Conservation (phyloP, 129 eudicot species). For the Helichrysum umbraculigerum region DNA sequence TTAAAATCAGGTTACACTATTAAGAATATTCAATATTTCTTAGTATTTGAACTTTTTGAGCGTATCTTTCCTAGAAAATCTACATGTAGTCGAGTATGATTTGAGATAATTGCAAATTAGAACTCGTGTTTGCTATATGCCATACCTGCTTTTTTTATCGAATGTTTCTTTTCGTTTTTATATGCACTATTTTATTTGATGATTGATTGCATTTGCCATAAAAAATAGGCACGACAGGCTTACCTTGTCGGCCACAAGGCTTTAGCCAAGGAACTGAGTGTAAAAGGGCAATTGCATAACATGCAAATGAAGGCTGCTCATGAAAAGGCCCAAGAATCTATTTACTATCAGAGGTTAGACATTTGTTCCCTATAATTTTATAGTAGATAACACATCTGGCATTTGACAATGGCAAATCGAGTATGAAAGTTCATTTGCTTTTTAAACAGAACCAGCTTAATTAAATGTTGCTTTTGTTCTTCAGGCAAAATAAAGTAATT, state of each 20-base stretch:
- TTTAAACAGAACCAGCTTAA: not conserved
- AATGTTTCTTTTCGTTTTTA: not conserved
- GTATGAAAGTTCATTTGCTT: not conserved
- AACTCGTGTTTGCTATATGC: not conserved
- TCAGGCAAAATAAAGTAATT: not conserved
- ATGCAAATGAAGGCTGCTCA: constrained; percentile 91
- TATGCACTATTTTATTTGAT: not conserved
- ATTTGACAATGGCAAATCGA: not conserved
- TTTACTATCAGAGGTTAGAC: constrained; percentile 70
- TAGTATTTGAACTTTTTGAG: not conserved
- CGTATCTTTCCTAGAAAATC: not conserved
- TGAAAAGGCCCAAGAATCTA: constrained; percentile 83
- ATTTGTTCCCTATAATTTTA: not conserved
- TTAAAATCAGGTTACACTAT: not conserved
- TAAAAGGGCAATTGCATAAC: constrained; percentile 82
- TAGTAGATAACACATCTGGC: not conserved
- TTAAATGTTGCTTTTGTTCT: not conserved
- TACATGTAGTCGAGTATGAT: not conserved
- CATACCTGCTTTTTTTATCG: not conserved
- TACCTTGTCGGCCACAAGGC: constrained; percentile 79
- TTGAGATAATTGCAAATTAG: not conserved
- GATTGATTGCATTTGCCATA: not conserved
- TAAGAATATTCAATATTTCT: not conserved
- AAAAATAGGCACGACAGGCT: constrained; percentile 70
- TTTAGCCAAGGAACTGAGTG: constrained; percentile 76